These are phyloP conservation scores for Termitomyces sp. DNA, from an alignment of 768 basidiomycete genomes.

Conservation along the genomic window DNA sequence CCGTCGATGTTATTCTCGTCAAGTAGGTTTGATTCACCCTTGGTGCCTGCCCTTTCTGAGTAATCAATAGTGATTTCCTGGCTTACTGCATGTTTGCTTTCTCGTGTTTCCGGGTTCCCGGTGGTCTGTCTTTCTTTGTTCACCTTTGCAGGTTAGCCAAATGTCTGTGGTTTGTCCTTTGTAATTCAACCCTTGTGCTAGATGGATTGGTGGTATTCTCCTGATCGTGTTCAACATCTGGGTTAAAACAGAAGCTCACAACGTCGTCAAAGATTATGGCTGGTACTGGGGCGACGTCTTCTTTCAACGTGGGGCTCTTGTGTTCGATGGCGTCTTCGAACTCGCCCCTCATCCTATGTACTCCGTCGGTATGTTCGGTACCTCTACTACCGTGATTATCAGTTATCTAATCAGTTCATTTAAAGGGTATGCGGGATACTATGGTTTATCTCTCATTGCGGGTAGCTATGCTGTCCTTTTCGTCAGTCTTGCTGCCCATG, in stretches of 20 bases:
- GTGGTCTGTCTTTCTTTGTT: constrained; percentile 63
- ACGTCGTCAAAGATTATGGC: constrained; percentile 96
- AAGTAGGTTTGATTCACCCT: constrained; percentile 54
- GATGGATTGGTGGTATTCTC: constrained; percentile 83
- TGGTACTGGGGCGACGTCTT: constrained; percentile 98
- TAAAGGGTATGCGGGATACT: constrained; percentile 92
- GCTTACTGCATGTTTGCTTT: constrained; percentile 95
- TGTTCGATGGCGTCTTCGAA: constrained; percentile 98
- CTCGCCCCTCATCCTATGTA: constrained; percentile 95
- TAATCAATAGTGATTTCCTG: constrained; percentile 74
- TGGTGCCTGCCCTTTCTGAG: not conserved
- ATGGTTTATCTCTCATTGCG: constrained; percentile 87
- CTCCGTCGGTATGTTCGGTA: constrained; percentile 53
- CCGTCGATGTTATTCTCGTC: constrained; percentile 93
- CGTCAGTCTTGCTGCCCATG: constrained; percentile 89
- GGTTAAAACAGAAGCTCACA: constrained; percentile 97
- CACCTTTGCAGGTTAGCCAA: constrained; percentile 68
- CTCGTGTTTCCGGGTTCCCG: constrained; percentile 84
- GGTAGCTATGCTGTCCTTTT: constrained; percentile 91
- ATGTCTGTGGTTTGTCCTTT: not conserved
- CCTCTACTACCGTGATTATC: constrained; percentile 1
- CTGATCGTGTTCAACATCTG: constrained; percentile 94
- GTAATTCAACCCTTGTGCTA: constrained; percentile 21
- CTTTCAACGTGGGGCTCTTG: constrained; percentile 87
- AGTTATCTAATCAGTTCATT: not conserved